A percentile compares a stretch with the other conserved stretches of the same genome.
These are phyloP conservation scores for Penicillium odoratum DNA, from an alignment of 495 filamentous ascomycete species.

Conservation along the genomic window DNA sequence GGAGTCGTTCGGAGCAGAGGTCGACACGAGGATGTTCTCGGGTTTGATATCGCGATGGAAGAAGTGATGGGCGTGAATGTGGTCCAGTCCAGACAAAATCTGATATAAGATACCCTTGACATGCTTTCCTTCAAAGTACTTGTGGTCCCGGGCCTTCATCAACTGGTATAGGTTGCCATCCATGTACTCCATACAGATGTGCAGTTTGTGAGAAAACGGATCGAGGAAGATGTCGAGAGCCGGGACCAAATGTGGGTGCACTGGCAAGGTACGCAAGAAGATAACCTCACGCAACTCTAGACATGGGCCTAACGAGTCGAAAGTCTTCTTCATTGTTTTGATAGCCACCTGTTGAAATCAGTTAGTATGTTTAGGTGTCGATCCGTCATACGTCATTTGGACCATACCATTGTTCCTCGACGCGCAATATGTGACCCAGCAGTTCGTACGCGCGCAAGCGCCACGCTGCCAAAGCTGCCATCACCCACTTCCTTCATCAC, in stretches of 20 bases:
- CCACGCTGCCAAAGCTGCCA: slow-evolving; percentile 97
- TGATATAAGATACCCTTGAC: slow-evolving; percentile 98
- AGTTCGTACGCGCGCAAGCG: slow-evolving; percentile 83
- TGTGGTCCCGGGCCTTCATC: slow-evolving; percentile 98
- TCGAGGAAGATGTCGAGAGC: slow-evolving; percentile 99
- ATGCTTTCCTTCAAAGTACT: slow-evolving; percentile 80
- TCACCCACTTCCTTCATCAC: slow-evolving; percentile 97
- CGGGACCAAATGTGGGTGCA: slow-evolving; percentile 89
- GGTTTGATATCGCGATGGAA: slow-evolving; percentile 99
- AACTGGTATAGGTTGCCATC: slow-evolving; percentile 98
- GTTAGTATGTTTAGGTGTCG: slow-evolving; percentile 7
- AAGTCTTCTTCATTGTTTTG: slow-evolving; percentile 99
- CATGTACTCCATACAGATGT: slow-evolving; percentile 99
- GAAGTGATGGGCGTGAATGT: slow-evolving; percentile 95
- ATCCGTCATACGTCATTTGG: slow-evolving; percentile 9
- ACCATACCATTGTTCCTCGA: slow-evolving; percentile 81
- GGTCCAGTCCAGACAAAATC: slow-evolving; percentile 92
- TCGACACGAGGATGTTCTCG: slow-evolving; percentile 97
- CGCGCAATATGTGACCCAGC: slow-evolving; percentile 87
- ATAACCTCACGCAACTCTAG: slow-evolving; percentile 94
- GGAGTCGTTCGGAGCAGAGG: slow-evolving; percentile 79
- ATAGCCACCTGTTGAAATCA: slow-evolving; percentile 77
- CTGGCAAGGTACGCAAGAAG: slow-evolving; percentile 85
- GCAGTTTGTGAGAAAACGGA: slow-evolving; percentile 89
- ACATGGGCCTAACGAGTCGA: slow-evolving; percentile 86